Percentiles rank a stretch among this genome's conserved stretches.
Evolutionary conservation across 73 alveolate species (phyloP).

Genomic region (Paramecium primaurelia): DNA sequence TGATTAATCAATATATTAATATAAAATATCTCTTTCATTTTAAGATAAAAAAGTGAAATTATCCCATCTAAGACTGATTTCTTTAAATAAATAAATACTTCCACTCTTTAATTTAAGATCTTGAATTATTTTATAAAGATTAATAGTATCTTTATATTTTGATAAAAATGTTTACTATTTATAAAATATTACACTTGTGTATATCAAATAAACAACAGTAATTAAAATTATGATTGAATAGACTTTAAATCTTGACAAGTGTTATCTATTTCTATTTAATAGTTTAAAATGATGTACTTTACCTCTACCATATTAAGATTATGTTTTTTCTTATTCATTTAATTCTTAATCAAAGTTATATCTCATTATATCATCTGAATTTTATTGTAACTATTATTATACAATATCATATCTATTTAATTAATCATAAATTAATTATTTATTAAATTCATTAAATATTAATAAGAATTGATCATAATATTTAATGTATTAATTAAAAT

Average conservation of each 20-base stretch:
- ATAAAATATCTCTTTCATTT: background rate
- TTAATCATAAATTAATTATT: background rate
- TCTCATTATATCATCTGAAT: background rate
- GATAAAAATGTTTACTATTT: background rate
- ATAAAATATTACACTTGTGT: background rate
- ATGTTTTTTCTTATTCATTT: background rate
- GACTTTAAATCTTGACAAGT: background rate
- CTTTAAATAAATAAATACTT: slow-evolving; percentile 29
- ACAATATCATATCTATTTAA: background rate
- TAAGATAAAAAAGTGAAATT: background rate
- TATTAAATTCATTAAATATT: background rate
- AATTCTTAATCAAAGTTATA: background rate
- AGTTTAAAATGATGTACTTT: background rate
- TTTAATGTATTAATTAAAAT: background rate
- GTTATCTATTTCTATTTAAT: background rate
- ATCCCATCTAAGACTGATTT: slow-evolving; percentile 5
- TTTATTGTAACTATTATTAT: background rate
- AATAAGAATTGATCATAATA: background rate
- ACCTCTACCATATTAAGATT: background rate
- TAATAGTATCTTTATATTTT: background rate
- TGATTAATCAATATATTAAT: background rate
- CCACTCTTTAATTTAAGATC: slow-evolving; percentile 32
- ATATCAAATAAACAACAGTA: background rate
- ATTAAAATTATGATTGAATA: background rate
- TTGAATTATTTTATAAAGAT: background rate